These are phyloP conservation scores for Eimeria sp. DNA, from an alignment of 169 alveolate genomes.

Conservation along the genomic window DNA sequence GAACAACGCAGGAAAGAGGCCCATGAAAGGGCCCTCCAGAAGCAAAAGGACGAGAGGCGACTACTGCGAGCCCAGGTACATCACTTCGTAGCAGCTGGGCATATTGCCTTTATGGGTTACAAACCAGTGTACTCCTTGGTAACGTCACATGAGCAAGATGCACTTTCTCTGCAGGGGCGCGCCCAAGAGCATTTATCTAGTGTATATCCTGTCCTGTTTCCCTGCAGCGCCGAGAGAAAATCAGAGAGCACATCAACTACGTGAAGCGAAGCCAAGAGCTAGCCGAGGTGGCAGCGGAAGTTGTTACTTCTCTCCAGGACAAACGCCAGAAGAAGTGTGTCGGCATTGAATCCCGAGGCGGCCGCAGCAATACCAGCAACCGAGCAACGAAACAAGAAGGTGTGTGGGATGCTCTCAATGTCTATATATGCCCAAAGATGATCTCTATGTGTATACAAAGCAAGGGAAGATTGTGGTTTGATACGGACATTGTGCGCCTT, in stretches of 20 bases:
- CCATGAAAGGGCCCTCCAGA: constrained; percentile 7
- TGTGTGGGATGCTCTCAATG: background rate
- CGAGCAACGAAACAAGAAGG: background rate
- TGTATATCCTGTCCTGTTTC: background rate
- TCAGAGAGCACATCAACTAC: constrained; percentile 67
- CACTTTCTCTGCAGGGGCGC: background rate
- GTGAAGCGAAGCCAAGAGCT: constrained; percentile 16
- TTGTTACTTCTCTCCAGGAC: background rate
- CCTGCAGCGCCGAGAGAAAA: constrained; percentile 70
- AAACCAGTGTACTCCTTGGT: background rate
- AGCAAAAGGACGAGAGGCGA: constrained; percentile 56
- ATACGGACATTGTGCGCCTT: background rate
- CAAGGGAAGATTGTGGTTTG: background rate
- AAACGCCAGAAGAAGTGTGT: background rate
- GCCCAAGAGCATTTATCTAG: background rate
- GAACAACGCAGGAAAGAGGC: constrained; percentile 66
- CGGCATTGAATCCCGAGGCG: background rate
- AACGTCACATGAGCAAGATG: background rate
- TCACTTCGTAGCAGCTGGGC: background rate
- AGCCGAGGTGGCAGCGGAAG: constrained; percentile 46
- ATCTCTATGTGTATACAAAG: background rate
- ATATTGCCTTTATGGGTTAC: background rate
- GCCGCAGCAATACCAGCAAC: background rate
- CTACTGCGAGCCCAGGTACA: constrained; percentile 57
- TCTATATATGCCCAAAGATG: background rate